phyloP scores from a whole-genome alignment of 768 basidiomycete species.

The Suillus decipiens region DNA sequence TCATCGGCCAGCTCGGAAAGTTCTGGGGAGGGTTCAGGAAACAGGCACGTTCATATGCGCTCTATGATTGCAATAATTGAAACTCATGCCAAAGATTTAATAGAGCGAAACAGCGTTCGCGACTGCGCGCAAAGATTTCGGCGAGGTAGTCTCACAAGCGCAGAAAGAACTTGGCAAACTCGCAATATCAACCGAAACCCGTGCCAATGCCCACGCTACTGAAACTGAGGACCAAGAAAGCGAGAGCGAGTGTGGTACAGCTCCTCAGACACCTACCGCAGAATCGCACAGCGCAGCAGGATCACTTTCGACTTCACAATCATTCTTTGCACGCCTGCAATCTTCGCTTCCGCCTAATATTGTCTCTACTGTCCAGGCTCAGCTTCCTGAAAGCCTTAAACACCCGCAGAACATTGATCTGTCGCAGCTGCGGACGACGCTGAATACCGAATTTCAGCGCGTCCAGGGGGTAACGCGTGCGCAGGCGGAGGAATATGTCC shows the following conservation, averaged over 20 bases:
- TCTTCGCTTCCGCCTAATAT: conserved; percentile 75
- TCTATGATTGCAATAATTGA: neutral
- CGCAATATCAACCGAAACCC: conserved; percentile 36
- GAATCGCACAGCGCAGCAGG: conserved; percentile 23
- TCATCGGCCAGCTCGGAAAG: conserved; percentile 81
- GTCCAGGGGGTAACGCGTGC: conserved; percentile 75
- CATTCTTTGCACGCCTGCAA: conserved; percentile 70
- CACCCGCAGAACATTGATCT: conserved; percentile 68
- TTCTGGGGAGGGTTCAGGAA: conserved; percentile 93
- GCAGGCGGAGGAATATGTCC: conserved; percentile 83
- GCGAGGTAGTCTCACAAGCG: conserved; percentile 74
- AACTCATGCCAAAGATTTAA: conserved; percentile 11
- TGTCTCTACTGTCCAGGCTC: conserved; percentile 63
- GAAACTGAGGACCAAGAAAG: conserved; percentile 15
- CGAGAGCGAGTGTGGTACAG: conserved; percentile 29
- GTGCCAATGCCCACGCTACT: conserved; percentile 14
- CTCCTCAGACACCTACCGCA: conserved; percentile 29
- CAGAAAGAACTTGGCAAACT: conserved; percentile 75
- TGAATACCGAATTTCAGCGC: conserved; percentile 67
- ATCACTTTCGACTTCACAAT: conserved; percentile 36
- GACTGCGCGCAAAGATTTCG: conserved; percentile 71
- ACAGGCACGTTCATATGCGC: conserved; percentile 56
- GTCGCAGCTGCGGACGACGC: conserved; percentile 61
- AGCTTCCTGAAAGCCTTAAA: conserved; percentile 66
- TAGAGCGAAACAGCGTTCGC: conserved; percentile 73